Conservation (phyloP, 2,329 filamentous ascomycete species). For the Geoglossum cookeanum region DNA sequence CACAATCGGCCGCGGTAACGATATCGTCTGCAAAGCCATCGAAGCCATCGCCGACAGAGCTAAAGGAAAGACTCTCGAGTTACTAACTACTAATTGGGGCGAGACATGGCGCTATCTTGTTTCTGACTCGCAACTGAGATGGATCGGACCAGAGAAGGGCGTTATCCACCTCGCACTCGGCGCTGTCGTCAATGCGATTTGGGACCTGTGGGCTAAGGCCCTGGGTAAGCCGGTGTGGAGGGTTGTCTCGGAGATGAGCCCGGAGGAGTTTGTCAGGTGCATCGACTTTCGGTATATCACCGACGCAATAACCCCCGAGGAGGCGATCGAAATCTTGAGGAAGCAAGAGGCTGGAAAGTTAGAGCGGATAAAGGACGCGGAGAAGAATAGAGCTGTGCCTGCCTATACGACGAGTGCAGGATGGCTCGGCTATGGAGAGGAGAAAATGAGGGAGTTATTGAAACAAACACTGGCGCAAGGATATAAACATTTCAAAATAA, state of each 20-base stretch:
- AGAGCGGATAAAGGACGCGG: conserved; percentile 52
- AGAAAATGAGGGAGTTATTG: conserved; percentile 63
- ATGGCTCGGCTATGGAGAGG: conserved; percentile 80
- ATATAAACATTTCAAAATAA: conserved; percentile 78
- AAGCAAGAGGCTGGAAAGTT: conserved; percentile 48
- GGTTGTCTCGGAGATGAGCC: conserved; percentile 75
- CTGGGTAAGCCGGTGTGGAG: conserved; percentile 78
- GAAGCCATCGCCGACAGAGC: conserved; percentile 58
- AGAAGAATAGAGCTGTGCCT: conserved; percentile 56
- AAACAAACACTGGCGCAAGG: conserved; percentile 56
- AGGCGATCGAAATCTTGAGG: conserved; percentile 54
- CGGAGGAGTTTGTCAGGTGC: conserved; percentile 68
- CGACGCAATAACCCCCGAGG: conserved; percentile 73
- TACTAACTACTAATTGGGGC: conserved; percentile 64
- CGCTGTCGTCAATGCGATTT: conserved; percentile 76
- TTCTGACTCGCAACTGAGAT: conserved; percentile 64
- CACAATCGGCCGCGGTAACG: conserved; percentile 77
- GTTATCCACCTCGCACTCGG: conserved; percentile 84
- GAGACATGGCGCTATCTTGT: conserved; percentile 85
- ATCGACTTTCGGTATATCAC: conserved; percentile 94
- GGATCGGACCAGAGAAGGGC: conserved; percentile 88
- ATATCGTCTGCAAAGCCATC: conserved; percentile 65
- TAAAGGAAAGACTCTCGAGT: conserved; percentile 53
- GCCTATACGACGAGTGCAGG: conserved; percentile 83
- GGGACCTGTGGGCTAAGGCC: conserved; percentile 88